These are phyloP conservation scores for Starmerella vitae DNA, from an alignment of 805 yeast genomes.

Conservation along the genomic window DNA sequence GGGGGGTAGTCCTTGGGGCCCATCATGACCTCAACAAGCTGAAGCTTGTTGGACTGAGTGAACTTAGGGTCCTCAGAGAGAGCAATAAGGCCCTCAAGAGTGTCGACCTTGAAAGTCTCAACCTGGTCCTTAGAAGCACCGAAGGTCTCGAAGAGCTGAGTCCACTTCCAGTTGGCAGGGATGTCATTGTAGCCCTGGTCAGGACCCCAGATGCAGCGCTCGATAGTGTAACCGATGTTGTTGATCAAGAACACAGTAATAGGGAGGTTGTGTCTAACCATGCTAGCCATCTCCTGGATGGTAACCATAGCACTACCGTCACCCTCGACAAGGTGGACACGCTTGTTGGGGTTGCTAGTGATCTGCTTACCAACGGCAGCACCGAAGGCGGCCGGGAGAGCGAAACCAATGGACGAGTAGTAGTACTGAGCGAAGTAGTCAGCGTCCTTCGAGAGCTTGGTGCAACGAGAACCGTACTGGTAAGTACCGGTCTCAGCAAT, in stretches of 20 bases:
- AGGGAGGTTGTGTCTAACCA: conserved; percentile 42
- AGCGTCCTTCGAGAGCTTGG: conserved; percentile 43
- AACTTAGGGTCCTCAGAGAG: conserved; percentile 30
- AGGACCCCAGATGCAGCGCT: conserved; percentile 73
- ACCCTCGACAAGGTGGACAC: conserved; percentile 67
- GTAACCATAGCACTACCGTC: conserved; percentile 96
- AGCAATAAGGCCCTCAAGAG: conserved; percentile 30
- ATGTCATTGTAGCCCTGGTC: conserved; percentile 68
- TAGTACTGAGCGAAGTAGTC: conserved; percentile 47
- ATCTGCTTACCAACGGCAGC: conserved; percentile 45
- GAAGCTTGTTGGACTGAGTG: conserved; percentile 29
- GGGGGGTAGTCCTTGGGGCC: conserved; percentile 52
- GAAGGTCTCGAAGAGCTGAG: conserved; percentile 48
- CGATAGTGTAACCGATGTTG: conserved; percentile 83
- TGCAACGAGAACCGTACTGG: conserved; percentile 61
- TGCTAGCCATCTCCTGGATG: conserved; percentile 63
- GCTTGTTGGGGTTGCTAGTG: conserved; percentile 29
- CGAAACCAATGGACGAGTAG: conserved; percentile 79
- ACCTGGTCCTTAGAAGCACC: conserved; percentile 25
- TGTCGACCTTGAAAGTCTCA: conserved; percentile 28
- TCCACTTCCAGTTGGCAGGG: conserved; percentile 72
- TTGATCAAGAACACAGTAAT: conserved; percentile 66
- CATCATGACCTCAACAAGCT: conserved; percentile 47
- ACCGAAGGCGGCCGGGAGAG: conserved; percentile 77
- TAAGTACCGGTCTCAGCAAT: conserved; percentile 75